These are phyloP conservation scores for Aspergillus sp. DNA, from an alignment of 2,329 filamentous ascomycete genomes.

Conservation along the genomic window DNA sequence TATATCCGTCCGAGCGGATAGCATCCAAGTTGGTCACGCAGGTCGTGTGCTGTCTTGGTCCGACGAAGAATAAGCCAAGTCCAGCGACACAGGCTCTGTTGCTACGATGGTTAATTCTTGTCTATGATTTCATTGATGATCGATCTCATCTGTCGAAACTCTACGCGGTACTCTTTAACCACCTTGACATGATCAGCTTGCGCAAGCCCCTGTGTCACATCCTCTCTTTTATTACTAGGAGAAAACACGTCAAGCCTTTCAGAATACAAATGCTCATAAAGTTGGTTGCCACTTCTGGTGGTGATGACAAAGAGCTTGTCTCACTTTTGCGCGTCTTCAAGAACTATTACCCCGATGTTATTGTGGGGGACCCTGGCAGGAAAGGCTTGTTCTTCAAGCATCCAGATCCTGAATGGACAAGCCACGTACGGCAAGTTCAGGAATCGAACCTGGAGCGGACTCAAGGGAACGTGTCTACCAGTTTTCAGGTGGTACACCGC, in stretches of 20 bases:
- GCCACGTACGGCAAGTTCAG: conserved; percentile 67
- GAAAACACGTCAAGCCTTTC: conserved; percentile 80
- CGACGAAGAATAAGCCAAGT: conserved; percentile 73
- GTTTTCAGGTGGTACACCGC: conserved; percentile 65
- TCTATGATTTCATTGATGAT: conserved; percentile 69
- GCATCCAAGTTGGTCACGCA: conserved; percentile 60
- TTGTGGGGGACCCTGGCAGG: conserved; percentile 61
- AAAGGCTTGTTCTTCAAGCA: conserved; percentile 53
- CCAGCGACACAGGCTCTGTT: conserved; percentile 68
- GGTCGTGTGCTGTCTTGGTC: conserved; percentile 71
- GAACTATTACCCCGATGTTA: conserved; percentile 87
- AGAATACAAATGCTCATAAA: conserved; percentile 71
- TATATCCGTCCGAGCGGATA: conserved; percentile 73
- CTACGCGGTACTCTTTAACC: conserved; percentile 76
- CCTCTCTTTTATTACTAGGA: conserved; percentile 73
- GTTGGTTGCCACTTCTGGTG: conserved; percentile 49
- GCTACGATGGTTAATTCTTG: conserved; percentile 75
- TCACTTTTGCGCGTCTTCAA: conserved; percentile 81
- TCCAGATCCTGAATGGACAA: conserved; percentile 74
- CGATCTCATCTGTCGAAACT: conserved; percentile 63
- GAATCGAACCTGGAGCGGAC: conserved; percentile 50
- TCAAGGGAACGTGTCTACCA: conserved; percentile 46
- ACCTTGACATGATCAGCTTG: conserved; percentile 77
- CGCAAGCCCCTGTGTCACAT: conserved; percentile 72
- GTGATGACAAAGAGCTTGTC: conserved; percentile 71